Conservation (phyloP, 2,329 filamentous ascomycete species). For the Fusarium goolgardi region DNA sequence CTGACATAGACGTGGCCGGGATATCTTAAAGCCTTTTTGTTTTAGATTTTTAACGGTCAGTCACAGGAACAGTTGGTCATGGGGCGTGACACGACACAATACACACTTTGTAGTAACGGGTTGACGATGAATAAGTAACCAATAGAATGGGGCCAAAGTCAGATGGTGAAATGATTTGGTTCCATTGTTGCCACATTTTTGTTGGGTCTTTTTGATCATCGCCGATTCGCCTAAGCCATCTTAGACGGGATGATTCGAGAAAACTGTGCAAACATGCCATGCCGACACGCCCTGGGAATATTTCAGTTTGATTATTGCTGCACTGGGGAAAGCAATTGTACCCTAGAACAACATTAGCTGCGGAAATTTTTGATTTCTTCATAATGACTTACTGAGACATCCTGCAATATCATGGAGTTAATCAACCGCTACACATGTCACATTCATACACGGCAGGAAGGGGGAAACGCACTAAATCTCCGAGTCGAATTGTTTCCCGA, state of each 20-base stretch:
- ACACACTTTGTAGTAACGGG: neutral
- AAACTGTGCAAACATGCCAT: neutral
- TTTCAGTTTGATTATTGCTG: neutral
- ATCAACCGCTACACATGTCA: neutral
- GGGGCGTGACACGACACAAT: too few species aligned
- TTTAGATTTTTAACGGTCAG: neutral
- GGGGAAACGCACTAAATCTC: neutral
- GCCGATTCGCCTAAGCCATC: neutral
- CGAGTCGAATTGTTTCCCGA: neutral
- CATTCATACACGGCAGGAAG: neutral
- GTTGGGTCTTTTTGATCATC: too few species aligned
- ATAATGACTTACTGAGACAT: neutral
- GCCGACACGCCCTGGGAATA: neutral
- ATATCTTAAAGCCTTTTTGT: neutral
- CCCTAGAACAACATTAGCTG: neutral
- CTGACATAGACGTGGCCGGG: neutral
- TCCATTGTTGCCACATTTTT: too few species aligned
- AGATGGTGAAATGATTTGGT: too few species aligned
- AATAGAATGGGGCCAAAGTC: too few species aligned
- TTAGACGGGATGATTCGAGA: neutral
- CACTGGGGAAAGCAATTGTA: neutral
- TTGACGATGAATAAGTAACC: too few species aligned
- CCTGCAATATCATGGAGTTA: neutral
- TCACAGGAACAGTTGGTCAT: neutral
- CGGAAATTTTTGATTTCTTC: neutral